Percentiles rank a stretch among this genome's conserved stretches.
Evolutionary conservation across 2,329 filamentous ascomycete species (phyloP).

Genomic region (Corniculantispora saksenae): DNA sequence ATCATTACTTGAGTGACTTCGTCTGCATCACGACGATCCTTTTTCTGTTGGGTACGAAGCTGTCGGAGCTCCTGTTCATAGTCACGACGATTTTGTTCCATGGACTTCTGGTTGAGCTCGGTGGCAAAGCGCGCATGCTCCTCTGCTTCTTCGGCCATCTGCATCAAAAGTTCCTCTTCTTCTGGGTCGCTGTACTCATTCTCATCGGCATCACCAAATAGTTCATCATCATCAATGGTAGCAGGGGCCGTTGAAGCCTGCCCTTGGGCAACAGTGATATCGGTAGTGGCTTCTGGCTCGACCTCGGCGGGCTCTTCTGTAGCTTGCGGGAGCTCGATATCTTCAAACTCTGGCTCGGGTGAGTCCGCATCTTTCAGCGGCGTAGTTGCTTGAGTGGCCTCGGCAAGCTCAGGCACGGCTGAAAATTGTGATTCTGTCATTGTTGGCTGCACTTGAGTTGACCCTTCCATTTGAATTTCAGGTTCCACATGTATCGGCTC

Average conservation of each 20-base stretch:
- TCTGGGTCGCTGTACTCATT: conserved; percentile 82
- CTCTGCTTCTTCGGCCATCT: conserved; percentile 86
- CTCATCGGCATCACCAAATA: conserved; percentile 63
- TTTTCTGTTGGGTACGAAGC: conserved; percentile 90
- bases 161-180: conserved; percentile 83
- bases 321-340: conserved; percentile 31
- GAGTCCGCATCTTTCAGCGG: conserved; percentile 18
- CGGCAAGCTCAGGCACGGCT: not conserved
- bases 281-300: not conserved
- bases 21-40: conserved; percentile 91
- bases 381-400: not conserved
- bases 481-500: not conserved
- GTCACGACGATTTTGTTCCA: conserved; percentile 69
- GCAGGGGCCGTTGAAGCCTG: not conserved
- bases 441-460: not conserved
- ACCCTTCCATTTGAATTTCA: not conserved
- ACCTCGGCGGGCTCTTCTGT: conserved; percentile 6
- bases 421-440: not conserved
- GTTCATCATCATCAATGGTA: conserved; percentile 40
- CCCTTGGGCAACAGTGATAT: not conserved
- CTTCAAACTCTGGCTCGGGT: conserved; percentile 38
- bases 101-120: conserved; percentile 75
- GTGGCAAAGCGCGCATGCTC: conserved; percentile 93
- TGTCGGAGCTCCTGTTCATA: conserved; percentile 88
- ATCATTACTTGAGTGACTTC: conserved; percentile 98